Evolutionary conservation across 352 stramenopile genomes (phyloP).

Genomic region (Globisporangium viniferum): DNA sequence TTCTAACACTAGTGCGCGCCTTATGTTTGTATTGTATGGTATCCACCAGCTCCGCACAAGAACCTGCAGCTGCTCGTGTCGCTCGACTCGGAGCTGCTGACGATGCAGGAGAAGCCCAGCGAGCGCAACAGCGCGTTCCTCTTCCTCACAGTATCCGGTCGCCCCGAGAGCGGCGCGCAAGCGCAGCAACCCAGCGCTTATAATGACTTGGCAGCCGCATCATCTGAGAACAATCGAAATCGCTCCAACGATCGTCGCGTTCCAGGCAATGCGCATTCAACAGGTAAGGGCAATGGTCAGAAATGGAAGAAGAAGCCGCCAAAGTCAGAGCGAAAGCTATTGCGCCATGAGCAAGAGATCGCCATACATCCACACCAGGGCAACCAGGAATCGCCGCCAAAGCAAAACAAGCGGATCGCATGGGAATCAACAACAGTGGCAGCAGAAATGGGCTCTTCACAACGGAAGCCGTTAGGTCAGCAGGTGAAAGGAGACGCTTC

Average conservation of each 20-base stretch:
- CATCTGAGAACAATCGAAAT: conserved; percentile 6
- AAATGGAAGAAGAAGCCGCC: not conserved
- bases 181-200: not conserved
- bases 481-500: not conserved
- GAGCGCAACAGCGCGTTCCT: conserved; percentile 46
- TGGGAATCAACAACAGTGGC: not conserved
- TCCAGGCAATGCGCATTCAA: not conserved
- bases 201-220: not conserved
- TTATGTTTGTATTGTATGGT: not conserved
- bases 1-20: not conserved
- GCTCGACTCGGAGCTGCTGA: conserved; percentile 66
- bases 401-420: conserved; percentile 3
- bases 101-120: conserved; percentile 40
- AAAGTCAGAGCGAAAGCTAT: not conserved
- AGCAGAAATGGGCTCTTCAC: not conserved
- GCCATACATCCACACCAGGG: not conserved
- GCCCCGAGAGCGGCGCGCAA: conserved; percentile 31
- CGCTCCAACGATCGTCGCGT: not conserved
- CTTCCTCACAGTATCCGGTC: conserved; percentile 45
- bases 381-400: conserved; percentile 9
- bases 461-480: not conserved
- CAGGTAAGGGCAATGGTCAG: too few species aligned
- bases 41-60: conserved; percentile 23
- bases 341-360: not conserved
- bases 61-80: conserved; percentile 51